These are phyloP conservation scores for Hawksworthiomyces lignivorus DNA, from an alignment of 2,329 filamentous ascomycete species.

Conservation along the genomic window DNA sequence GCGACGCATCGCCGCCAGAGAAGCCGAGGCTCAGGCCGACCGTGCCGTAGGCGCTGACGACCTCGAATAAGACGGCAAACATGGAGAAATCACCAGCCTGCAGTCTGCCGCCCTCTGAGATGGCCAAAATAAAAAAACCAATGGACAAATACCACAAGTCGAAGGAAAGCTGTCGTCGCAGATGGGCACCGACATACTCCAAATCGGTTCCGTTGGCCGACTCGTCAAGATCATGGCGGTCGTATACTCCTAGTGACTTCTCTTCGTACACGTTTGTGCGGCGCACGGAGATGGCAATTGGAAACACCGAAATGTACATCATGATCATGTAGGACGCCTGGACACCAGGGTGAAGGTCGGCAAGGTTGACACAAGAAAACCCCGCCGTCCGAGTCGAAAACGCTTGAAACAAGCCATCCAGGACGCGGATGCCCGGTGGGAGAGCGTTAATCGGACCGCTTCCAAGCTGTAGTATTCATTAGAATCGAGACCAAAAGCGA, in stretches of 20 bases:
- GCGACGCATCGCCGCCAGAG: slow-evolving; percentile 64
- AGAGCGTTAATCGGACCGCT: slow-evolving; percentile 60
- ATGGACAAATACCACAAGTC: slow-evolving; percentile 96
- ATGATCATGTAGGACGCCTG: slow-evolving; percentile 94
- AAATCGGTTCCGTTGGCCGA: slow-evolving; percentile 51
- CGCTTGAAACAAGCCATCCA: slow-evolving; percentile 87
- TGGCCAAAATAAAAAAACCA: slow-evolving; percentile 85
- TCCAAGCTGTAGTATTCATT: slow-evolving; percentile 48
- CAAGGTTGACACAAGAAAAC: slow-evolving; percentile 72
- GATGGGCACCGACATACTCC: slow-evolving; percentile 83
- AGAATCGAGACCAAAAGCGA: too few relatives aligned
- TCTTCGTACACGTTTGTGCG: slow-evolving; percentile 96
- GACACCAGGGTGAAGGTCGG: slow-evolving; percentile 76
- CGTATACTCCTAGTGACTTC: slow-evolving; percentile 70
- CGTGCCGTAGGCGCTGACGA: slow-evolving; percentile 87
- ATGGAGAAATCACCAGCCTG: slow-evolving; percentile 56
- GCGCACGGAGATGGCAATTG: slow-evolving; percentile 90
- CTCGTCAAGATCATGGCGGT: slow-evolving; percentile 37
- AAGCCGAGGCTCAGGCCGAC: slow-evolving; percentile 88
- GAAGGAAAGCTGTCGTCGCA: slow-evolving; percentile 89
- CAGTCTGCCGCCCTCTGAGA: slow-evolving; percentile 71
- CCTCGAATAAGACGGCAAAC: slow-evolving; percentile 71
- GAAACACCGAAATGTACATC: slow-evolving; percentile 99
- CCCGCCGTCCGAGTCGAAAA: slow-evolving; percentile 85
- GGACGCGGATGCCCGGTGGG: slow-evolving; percentile 65